Conservation (phyloP, 2,329 filamentous ascomycete species). For the Pestalotiopsis sp. region DNA sequence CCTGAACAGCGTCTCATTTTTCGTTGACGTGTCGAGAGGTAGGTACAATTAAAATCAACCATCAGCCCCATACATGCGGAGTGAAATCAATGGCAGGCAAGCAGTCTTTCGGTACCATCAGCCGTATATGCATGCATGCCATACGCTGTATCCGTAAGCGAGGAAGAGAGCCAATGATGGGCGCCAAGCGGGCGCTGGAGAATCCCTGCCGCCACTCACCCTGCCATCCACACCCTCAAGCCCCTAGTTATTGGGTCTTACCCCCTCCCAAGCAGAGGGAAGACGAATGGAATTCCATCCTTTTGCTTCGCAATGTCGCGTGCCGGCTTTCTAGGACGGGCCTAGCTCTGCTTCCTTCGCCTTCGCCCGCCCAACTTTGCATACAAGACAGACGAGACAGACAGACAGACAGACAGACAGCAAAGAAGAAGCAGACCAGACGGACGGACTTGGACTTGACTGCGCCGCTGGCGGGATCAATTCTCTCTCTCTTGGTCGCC, state of each 20-base stretch:
- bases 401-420: not conserved
- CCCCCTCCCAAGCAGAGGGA: not conserved
- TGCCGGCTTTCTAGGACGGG: not conserved
- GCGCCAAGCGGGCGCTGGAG: not conserved
- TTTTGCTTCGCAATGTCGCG: not conserved
- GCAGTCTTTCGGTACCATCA: not conserved
- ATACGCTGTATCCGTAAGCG: not conserved
- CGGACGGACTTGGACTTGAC: not conserved
- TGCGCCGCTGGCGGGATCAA: not conserved
- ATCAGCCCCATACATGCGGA: too few species aligned
- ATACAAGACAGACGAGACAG: not conserved
- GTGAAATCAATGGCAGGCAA: not conserved
- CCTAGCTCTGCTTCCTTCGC: not conserved
- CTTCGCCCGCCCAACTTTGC: not conserved
- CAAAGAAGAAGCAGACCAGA: too few species aligned
- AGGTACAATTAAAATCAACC: too few species aligned
- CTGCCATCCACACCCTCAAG: not conserved
- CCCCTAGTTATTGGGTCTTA: not conserved
- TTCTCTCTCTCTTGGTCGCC: not conserved
- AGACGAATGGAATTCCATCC: not conserved
- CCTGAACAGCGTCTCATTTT: too few species aligned
- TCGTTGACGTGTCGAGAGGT: too few species aligned
- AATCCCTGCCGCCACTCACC: not conserved
- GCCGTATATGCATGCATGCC: not conserved
- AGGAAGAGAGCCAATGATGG: not conserved